Percentiles rank a stretch among this genome's conserved stretches.
These are phyloP conservation scores for Psilocybe cubensis DNA, from an alignment of 768 basidiomycete genomes.

Conservation along the genomic window DNA sequence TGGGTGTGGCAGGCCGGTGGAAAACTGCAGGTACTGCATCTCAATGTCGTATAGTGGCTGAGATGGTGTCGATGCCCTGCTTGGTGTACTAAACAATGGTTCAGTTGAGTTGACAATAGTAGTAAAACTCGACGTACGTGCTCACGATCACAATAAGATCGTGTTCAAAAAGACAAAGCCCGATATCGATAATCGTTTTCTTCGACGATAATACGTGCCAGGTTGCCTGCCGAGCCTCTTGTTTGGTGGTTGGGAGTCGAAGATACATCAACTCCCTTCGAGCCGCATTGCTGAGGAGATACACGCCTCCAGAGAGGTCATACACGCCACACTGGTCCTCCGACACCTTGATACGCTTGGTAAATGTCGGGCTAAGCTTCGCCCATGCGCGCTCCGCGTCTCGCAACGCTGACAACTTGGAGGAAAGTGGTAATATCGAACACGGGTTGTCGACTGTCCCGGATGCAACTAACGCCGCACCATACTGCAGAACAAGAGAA, in stretches of 20 bases:
- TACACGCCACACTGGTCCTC: slow-evolving; percentile 41
- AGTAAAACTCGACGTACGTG: slow-evolving; percentile 29
- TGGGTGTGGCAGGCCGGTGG: slow-evolving; percentile 40
- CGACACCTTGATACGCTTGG: slow-evolving; percentile 25
- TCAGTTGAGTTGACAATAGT: neutral
- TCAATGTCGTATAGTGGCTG: slow-evolving; percentile 16
- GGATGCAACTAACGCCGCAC: slow-evolving; percentile 26
- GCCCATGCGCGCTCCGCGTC: slow-evolving; percentile 35
- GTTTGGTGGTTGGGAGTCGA: slow-evolving; percentile 31
- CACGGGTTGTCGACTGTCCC: slow-evolving; percentile 33
- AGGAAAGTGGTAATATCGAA: slow-evolving; percentile 21
- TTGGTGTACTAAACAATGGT: neutral
- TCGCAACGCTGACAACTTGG: slow-evolving; percentile 30
- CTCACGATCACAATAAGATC: slow-evolving; percentile 46
- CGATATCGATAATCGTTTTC: slow-evolving; percentile 43
- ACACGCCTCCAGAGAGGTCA: slow-evolving; percentile 44
- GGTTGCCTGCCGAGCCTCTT: slow-evolving; percentile 17
- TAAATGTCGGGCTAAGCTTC: slow-evolving; percentile 26
- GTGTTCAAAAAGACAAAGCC: slow-evolving; percentile 45
- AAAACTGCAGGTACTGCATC: slow-evolving; percentile 34
- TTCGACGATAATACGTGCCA: slow-evolving; percentile 35
- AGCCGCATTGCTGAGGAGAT: slow-evolving; percentile 37
- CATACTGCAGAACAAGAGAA: slow-evolving; percentile 36
- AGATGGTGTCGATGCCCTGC: neutral
- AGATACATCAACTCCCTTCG: slow-evolving; percentile 34